phyloP scores from a whole-genome alignment of 495 filamentous ascomycete genomes.

The Schizothecium vesticola region DNA sequence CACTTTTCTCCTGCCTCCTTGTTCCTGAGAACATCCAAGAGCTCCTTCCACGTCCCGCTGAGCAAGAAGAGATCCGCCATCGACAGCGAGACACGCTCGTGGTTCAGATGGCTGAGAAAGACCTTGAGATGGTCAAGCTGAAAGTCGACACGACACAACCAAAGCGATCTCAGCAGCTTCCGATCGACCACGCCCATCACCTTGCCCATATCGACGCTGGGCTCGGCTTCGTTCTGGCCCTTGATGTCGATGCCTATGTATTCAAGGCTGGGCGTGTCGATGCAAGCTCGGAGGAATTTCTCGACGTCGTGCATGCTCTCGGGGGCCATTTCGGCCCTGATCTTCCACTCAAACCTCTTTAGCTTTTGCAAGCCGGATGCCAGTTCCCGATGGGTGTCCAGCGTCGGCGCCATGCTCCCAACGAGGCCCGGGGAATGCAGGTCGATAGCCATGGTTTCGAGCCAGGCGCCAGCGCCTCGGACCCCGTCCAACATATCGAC shows the following conservation, averaged over 20 bases:
- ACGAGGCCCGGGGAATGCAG: background rate
- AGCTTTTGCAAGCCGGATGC: background rate
- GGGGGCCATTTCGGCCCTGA: background rate
- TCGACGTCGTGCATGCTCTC: background rate
- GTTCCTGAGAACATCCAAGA: background rate
- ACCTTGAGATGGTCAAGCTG: background rate
- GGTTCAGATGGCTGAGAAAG: background rate
- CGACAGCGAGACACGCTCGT: background rate
- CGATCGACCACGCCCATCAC: background rate
- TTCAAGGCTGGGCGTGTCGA: background rate
- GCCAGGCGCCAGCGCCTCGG: background rate
- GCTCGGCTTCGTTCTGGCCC: too few species aligned
- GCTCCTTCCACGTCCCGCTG: background rate
- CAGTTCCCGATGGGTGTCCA: background rate
- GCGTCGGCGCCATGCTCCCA: background rate
- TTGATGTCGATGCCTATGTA: background rate
- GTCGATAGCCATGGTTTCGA: background rate
- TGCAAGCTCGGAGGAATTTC: background rate
- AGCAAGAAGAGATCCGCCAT: background rate
- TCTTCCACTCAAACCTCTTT: background rate
- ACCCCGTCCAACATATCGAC: background rate
- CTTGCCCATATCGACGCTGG: background rate
- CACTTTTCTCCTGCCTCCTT: background rate
- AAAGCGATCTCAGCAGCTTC: background rate
- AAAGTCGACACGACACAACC: background rate